Evolutionary conservation across 2,329 filamentous ascomycete species (phyloP), one percentile per base, ranked within the genome.

Genomic region (Hirsutella thompsonii): DNA sequence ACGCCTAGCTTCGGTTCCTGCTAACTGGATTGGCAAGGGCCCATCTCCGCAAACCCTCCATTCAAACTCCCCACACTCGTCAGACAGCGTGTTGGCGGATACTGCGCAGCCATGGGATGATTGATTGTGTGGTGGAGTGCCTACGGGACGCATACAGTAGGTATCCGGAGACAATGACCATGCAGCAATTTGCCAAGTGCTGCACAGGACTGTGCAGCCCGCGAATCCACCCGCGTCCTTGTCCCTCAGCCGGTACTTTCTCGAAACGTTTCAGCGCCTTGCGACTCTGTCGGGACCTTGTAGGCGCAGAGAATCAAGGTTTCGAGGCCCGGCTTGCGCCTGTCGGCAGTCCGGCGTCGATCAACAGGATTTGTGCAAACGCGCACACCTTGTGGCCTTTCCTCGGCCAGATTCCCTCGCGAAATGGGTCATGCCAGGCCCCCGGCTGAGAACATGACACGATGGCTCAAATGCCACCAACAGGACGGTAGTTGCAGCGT

Each of bases 401-500:
- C 8, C 14, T 33, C 32, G 32, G 32, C 32, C 32, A 16, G 32
- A 33, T 33, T 14, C 32, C 18, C 14, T 8, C 3, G 14, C 32
- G 18, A 16, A 14, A 8, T 14, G 5, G 14, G 32, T 33, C 32
- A 33, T 18, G 32, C 16, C 32, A 33, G 30, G 5, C 10, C 30
- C 30, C 30, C 32, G n/a, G 32, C 32, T 18, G 32, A 34, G 28
- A 34, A 19, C 38, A 20, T 28, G 20, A 20, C 18, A 13, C 26
- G 30, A 18, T 21, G 19, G 14, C 32, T 33, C n/a, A 14, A 20
- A 36, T 36, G 28, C 34, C 38, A 37, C 38, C 42, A 41, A 20
- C 36, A 32, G 30, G 9, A 32, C 43, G 39, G 30, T 38, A 41
- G 37, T 38, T 41, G 36, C 35, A 36, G 38, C 21, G 39, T 37